These are phyloP conservation scores for Trematosphaeria pertusa DNA, from an alignment of 2,329 filamentous ascomycete genomes.

Conservation along the genomic window DNA sequence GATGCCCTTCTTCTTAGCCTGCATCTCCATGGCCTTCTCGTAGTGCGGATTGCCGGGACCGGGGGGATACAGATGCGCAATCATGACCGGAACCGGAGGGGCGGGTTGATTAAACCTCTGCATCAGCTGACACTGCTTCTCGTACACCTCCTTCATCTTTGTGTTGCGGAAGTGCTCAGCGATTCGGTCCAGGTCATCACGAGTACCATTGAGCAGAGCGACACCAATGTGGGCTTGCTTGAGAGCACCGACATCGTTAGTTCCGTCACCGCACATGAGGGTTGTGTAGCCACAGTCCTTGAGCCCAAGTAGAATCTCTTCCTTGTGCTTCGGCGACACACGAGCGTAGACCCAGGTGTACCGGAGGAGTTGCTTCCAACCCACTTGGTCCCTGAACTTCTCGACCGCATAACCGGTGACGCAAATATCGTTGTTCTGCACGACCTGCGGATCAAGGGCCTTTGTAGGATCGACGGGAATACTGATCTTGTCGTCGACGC, in stretches of 20 bases:
- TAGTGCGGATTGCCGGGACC: slow-evolving; percentile 93
- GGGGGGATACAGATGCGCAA: slow-evolving; percentile 93
- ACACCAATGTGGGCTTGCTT: slow-evolving; percentile 99
- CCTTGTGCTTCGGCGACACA: slow-evolving; percentile 98
- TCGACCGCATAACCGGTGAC: slow-evolving; percentile 92
- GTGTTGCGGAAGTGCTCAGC: slow-evolving; percentile 92
- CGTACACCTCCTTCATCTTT: slow-evolving; percentile 98
- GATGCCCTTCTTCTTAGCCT: slow-evolving; percentile 79
- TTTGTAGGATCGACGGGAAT: slow-evolving; percentile 85
- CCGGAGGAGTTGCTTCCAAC: slow-evolving; percentile 78
- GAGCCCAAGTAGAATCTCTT: slow-evolving; percentile 94
- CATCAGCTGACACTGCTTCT: slow-evolving; percentile 94
- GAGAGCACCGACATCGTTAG: slow-evolving; percentile 95
- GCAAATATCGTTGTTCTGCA: slow-evolving; percentile 88
- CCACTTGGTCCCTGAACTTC: slow-evolving; percentile 83
- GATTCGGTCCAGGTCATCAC: slow-evolving; percentile 88
- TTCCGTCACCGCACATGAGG: slow-evolving; percentile 97
- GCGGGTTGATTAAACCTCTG: slow-evolving; percentile 90
- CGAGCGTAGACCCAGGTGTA: slow-evolving; percentile 98
- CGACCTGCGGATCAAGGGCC: slow-evolving; percentile 79
- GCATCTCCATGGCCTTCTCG: slow-evolving; percentile 86
- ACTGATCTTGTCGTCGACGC: slow-evolving; percentile 86
- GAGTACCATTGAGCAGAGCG: slow-evolving; percentile 91
- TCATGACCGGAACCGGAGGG: slow-evolving; percentile 89
- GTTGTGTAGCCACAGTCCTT: slow-evolving; percentile 98